These are phyloP conservation scores for Colletotrichum melonis DNA, from an alignment of 2,329 filamentous ascomycete species.

Conservation along the genomic window DNA sequence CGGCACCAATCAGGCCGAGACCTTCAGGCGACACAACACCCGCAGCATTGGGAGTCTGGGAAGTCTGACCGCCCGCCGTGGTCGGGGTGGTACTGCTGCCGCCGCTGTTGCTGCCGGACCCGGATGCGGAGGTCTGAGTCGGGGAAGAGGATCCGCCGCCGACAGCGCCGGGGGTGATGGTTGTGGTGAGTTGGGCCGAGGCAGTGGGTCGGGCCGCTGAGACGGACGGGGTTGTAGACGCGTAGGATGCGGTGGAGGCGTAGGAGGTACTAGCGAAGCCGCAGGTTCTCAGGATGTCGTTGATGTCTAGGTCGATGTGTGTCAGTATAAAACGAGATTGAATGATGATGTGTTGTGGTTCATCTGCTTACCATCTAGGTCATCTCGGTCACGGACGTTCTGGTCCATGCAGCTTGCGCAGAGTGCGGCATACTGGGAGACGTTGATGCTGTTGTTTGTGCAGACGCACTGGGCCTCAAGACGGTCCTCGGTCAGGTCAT, in stretches of 20 bases:
- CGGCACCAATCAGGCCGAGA: constrained; percentile 29
- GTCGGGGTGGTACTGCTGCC: background rate
- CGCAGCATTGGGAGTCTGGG: constrained; percentile 30
- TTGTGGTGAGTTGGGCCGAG: constrained; percentile 36
- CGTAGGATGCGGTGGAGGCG: constrained; percentile 31
- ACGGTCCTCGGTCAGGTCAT: constrained; percentile 47
- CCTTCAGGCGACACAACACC: constrained; percentile 19
- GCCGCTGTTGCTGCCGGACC: constrained; percentile 5
- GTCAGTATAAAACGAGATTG: background rate
- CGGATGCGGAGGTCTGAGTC: constrained; percentile 12
- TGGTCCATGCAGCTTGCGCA: constrained; percentile 38
- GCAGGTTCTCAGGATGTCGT: constrained; percentile 37
- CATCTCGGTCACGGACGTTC: constrained; percentile 34
- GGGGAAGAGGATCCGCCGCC: constrained; percentile 25
- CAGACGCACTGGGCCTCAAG: constrained; percentile 54
- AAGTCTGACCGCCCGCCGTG: background rate
- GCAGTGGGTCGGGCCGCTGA: constrained; percentile 30
- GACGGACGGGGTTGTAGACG: constrained; percentile 30
- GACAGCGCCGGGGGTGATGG: constrained; percentile 31
- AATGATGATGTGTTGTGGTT: background rate
- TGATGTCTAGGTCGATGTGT: constrained; percentile 29
- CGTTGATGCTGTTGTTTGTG: constrained; percentile 54
- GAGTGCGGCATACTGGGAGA: constrained; percentile 47
- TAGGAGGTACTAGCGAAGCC: constrained; percentile 37
- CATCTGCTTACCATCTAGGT: constrained; percentile 36